phyloP scores from a whole-genome alignment of 768 basidiomycete species.

The Mycena epipterygia region DNA sequence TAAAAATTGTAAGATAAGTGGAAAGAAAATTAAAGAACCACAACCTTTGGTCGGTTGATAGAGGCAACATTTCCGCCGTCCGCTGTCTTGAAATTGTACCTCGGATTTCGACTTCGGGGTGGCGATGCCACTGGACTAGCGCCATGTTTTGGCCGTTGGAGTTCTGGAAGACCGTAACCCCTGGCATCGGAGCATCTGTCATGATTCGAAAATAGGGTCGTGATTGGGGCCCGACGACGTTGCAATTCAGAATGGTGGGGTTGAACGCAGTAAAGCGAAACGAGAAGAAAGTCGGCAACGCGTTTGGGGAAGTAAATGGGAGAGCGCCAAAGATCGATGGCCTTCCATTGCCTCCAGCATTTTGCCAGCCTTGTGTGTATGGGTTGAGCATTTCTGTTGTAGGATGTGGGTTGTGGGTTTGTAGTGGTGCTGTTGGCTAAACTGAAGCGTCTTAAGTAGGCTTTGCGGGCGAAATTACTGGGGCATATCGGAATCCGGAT shows the following conservation, averaged over 20 bases:
- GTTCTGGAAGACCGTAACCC: constrained; percentile 54
- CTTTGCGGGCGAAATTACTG: not conserved
- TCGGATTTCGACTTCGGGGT: constrained; percentile 52
- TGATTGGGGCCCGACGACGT: constrained; percentile 48
- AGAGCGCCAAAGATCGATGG: constrained; percentile 35
- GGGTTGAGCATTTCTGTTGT: constrained; percentile 25
- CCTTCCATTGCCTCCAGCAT: not conserved
- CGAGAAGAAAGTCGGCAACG: constrained; percentile 28
- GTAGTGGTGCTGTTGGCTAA: not conserved
- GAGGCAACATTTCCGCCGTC: constrained; percentile 55
- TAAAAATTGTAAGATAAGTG: too few species aligned
- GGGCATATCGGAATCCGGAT: not conserved
- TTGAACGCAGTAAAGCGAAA: constrained; percentile 35
- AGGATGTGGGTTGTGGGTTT: not conserved
- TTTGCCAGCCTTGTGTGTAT: constrained; percentile 24
- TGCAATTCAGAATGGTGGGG: constrained; percentile 52
- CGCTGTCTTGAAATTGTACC: constrained; percentile 48
- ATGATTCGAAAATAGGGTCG: constrained; percentile 54
- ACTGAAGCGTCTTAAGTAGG: not conserved
- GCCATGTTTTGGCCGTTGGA: constrained; percentile 52
- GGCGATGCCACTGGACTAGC: constrained; percentile 55
- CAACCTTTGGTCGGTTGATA: constrained; percentile 55
- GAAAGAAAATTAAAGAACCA: not conserved
- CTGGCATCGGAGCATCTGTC: constrained; percentile 51
- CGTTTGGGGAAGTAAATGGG: constrained; percentile 23